These are phyloP conservation scores for Blechomonas ayalai DNA, from an alignment of 208 protist genomes.

Conservation along the genomic window DNA sequence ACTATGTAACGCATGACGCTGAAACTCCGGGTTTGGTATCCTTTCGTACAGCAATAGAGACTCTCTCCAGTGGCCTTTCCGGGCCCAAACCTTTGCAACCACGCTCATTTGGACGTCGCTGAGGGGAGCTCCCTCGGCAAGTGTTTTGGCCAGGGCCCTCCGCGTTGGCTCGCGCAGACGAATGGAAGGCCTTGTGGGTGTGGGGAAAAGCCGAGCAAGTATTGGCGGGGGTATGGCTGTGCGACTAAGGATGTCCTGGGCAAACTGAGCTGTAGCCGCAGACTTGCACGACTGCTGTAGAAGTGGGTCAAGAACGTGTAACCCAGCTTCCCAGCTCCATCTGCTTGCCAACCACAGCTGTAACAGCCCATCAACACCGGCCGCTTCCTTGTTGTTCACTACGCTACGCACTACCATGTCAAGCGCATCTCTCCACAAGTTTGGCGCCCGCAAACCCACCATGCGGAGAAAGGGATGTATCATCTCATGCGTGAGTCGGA, in stretches of 20 bases:
- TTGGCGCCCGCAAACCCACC: slow-evolving; percentile 36
- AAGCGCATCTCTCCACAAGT: slow-evolving; percentile 35
- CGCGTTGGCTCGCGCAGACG: slow-evolving; percentile 9
- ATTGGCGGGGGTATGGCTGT: slow-evolving; percentile 12
- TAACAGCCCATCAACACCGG: slow-evolving; percentile 1
- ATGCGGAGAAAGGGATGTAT: slow-evolving; percentile 32
- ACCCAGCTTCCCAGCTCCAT: slow-evolving; percentile 32
- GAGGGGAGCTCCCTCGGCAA: slow-evolving; percentile 40
- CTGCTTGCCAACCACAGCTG: slow-evolving; percentile 44
- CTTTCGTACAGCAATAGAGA: slow-evolving; percentile 43
- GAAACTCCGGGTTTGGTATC: slow-evolving; percentile 45
- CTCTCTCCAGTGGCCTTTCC: slow-evolving; percentile 32
- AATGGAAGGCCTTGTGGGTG: neutral
- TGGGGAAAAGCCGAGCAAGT: slow-evolving; percentile 11
- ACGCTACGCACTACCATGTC: slow-evolving; percentile 8
- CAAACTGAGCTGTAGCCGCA: too few species aligned
- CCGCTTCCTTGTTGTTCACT: neutral
- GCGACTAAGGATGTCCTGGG: slow-evolving; percentile 29
- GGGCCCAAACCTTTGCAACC: slow-evolving; percentile 32
- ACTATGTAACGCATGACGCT: slow-evolving; percentile 27
- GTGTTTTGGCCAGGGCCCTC: slow-evolving; percentile 20
- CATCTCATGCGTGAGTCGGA: slow-evolving; percentile 31
- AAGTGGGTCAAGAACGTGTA: too few species aligned
- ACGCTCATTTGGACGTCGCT: slow-evolving; percentile 63
- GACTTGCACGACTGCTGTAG: too few species aligned